These are phyloP conservation scores for Suillus discolor DNA, from an alignment of 768 basidiomycete species.

Conservation along the genomic window DNA sequence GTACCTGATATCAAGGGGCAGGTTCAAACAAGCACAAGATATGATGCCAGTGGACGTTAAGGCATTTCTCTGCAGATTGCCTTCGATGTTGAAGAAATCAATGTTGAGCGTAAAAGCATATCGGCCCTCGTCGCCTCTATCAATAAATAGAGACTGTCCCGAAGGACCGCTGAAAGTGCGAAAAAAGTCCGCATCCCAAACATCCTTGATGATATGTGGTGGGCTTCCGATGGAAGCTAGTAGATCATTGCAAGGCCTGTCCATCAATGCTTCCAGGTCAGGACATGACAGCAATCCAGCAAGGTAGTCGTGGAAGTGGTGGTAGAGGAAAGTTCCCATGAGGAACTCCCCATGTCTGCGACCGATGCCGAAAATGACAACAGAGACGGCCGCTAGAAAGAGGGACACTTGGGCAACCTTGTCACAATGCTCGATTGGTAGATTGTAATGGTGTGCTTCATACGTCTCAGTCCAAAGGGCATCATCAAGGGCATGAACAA, in stretches of 20 bases:
- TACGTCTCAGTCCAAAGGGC: neutral
- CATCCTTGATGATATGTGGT: neutral
- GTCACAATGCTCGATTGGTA: conserved; percentile 12
- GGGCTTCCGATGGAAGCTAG: neutral
- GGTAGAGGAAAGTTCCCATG: conserved; percentile 9
- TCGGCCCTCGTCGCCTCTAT: conserved; percentile 23
- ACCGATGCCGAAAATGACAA: conserved; percentile 20
- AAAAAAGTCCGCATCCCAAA: conserved; percentile 31
- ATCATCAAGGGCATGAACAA: neutral
- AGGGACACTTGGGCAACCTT: conserved; percentile 22
- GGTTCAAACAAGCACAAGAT: conserved; percentile 28
- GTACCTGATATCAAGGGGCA: conserved; percentile 37
- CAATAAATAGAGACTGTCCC: conserved; percentile 10
- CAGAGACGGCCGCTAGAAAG: conserved; percentile 20
- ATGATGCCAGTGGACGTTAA: conserved; percentile 23
- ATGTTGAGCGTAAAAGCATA: conserved; percentile 34
- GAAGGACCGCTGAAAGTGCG: conserved; percentile 29
- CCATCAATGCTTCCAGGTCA: conserved; percentile 15
- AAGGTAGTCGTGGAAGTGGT: neutral
- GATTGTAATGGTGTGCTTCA: conserved; percentile 10
- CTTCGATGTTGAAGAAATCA: conserved; percentile 40
- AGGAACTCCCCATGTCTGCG: conserved; percentile 19
- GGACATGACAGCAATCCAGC: neutral
- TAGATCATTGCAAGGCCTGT: conserved; percentile 10
- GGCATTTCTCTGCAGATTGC: conserved; percentile 30